Base-by-base conservation (phyloP, 345 rosid species). In the Lepidium sativum region DNA sequence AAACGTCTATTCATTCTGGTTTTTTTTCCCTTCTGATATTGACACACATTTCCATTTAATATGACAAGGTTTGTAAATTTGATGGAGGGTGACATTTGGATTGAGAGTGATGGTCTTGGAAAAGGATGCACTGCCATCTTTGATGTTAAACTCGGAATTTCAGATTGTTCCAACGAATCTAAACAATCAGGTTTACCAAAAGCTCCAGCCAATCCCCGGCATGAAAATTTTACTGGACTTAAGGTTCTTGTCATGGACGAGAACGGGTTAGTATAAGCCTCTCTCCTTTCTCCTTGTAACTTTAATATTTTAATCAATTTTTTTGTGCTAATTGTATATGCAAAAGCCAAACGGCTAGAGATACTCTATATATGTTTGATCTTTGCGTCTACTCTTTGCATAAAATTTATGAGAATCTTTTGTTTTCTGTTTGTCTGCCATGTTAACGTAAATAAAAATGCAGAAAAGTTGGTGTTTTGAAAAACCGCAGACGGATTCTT, bases 21-120 rank as follows among this genome's bases (percentile, higher is more conserved):
- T 44, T 47, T 25, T 49, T n/a, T 41, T 56, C 18, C 38, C 52
- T 39, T 52, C 45, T 57, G 50, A 49, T 68, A 20, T 21, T 68
- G 48, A 48, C 63, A 27, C 23, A 43, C 12, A 50, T 63, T 20
- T 65, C n/a, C 9, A 1, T 35, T 44, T 77, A 14, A 43, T 65
- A 40, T 60, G 61, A 65, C 59, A 79, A 95, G 99, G 85, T 95
- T 91, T 77, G 99, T 95, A 54, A 83, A 79, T 85, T 94, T 95
- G 56, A 91, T 95, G 99, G 94, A 79, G 61, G 99, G 99, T 54
- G 85, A 95, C 50, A 85, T 95, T 64, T 91, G 96, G 99, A 78
- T 95, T 55, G 98, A 95, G 72, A 91, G 98, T 14, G 96, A 91
- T 47, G 99, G 99, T 68, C 76, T 85, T 51, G 98, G 98, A 60